Evolutionary conservation across 192 early-diverging fungal species (phyloP).

Genomic region (Umbelopsis sp.): DNA sequence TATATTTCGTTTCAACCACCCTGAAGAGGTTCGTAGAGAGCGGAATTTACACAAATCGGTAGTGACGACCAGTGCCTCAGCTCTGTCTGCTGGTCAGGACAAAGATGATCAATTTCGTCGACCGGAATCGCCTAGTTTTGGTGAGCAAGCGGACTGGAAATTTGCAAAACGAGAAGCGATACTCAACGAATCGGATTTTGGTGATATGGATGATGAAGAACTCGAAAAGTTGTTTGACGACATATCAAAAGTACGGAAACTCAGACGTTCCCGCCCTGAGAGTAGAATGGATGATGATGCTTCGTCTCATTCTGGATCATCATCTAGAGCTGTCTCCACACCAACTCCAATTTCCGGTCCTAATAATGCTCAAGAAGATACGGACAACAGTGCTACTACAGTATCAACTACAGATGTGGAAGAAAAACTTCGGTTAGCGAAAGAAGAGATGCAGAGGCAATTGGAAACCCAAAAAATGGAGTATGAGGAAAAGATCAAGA

Average conservation of each 20-base stretch:
- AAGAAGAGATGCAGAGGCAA: constrained; percentile 54
- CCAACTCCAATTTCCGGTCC: neutral
- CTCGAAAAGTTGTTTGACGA: constrained; percentile 55
- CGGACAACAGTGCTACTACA: constrained; percentile 9
- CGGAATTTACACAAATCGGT: constrained; percentile 41
- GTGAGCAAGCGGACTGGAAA: constrained; percentile 68
- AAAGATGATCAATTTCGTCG: constrained; percentile 20
- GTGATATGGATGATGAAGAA: constrained; percentile 55
- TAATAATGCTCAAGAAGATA: neutral
- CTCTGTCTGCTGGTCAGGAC: constrained; percentile 20
- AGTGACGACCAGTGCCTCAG: neutral
- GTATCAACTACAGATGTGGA: constrained; percentile 20
- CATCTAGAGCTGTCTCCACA: neutral
- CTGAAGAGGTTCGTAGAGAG: constrained; percentile 74
- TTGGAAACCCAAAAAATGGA: constrained; percentile 50
- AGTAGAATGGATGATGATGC: constrained; percentile 20
- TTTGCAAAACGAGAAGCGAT: constrained; percentile 73
- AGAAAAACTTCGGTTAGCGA: constrained; percentile 42
- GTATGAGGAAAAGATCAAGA: constrained; percentile 53
- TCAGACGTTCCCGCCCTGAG: constrained; percentile 36
- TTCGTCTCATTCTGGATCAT: constrained; percentile 9
- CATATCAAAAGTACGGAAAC: constrained; percentile 48
- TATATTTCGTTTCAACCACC: constrained; percentile 85
- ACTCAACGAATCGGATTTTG: constrained; percentile 42
- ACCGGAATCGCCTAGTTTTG: constrained; percentile 42